Percentiles rank a stretch among this genome's conserved stretches.
Evolutionary conservation across 2,329 filamentous ascomycete genomes (phyloP).

Genomic region (Nannizziopsis barbatae): DNA sequence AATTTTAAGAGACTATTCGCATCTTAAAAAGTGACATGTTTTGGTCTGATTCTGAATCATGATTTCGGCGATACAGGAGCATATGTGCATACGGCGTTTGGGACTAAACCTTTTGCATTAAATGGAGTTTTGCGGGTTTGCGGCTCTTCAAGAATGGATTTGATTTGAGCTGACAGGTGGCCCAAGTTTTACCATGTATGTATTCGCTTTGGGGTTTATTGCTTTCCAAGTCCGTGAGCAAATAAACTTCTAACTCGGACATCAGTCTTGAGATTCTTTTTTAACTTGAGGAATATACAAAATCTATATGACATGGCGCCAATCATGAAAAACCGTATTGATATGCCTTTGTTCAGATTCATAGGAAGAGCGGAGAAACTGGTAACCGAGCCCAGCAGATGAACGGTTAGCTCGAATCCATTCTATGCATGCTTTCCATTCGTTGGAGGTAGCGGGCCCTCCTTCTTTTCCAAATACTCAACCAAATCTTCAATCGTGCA

Average conservation of each 20-base stretch:
- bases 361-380: background rate
- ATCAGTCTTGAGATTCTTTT: no score
- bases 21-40: slow-evolving; percentile 31
- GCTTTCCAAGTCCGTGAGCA: no score
- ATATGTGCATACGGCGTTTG: background rate
- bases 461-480: slow-evolving; percentile 62
- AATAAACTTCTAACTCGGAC: no score
- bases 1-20: slow-evolving; percentile 63
- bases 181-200: no score
- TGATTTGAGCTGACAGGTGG: no score
- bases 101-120: background rate
- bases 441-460: slow-evolving; percentile 38
- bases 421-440: slow-evolving; percentile 26
- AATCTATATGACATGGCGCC: no score
- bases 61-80: background rate
- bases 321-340: no score
- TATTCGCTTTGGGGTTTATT: no score
- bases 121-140: background rate
- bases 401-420: background rate
- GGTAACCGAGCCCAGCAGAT: background rate
- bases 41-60: background rate
- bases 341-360: no score
- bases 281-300: no score
- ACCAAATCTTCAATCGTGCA: slow-evolving; percentile 92
- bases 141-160: no score